A percentile compares a stretch with the other conserved stretches of the same genome.
These are phyloP conservation scores for Paxillus ammoniavirescens DNA, from an alignment of 768 basidiomycete species.

Conservation along the genomic window DNA sequence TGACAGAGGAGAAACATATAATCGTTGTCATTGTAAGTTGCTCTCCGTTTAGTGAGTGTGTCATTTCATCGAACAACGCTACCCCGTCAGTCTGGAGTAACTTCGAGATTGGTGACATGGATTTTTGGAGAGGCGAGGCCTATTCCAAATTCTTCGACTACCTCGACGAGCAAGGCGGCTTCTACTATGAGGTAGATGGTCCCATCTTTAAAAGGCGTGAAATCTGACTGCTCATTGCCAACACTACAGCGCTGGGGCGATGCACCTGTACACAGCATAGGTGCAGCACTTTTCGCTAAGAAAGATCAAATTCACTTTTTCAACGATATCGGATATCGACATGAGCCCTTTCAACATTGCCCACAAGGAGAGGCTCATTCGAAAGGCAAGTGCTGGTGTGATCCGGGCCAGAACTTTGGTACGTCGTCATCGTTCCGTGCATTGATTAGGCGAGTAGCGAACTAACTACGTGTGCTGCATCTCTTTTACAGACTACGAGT, in stretches of 20 bases:
- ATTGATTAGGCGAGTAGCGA: background rate
- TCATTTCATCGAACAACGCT: background rate
- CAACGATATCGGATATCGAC: slow-evolving; percentile 80
- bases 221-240: background rate
- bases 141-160: slow-evolving; percentile 83
- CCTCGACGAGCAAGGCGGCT: slow-evolving; percentile 80
- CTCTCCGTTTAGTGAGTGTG: background rate
- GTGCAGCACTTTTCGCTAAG: slow-evolving; percentile 69
- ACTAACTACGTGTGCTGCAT: background rate
- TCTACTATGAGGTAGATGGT: slow-evolving; percentile 79
- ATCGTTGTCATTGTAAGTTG: slow-evolving; percentile 73
- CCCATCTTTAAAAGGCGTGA: background rate
- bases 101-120: slow-evolving; percentile 86
- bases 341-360: slow-evolving; percentile 80
- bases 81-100: slow-evolving; percentile 59
- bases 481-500: slow-evolving; percentile 58
- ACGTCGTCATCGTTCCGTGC: slow-evolving; percentile 11
- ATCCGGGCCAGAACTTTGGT: slow-evolving; percentile 72
- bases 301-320: slow-evolving; percentile 83
- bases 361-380: slow-evolving; percentile 55
- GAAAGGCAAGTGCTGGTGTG: slow-evolving; percentile 68
- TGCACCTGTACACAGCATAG: slow-evolving; percentile 85
- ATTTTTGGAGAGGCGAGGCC: slow-evolving; percentile 83
- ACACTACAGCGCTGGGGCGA: slow-evolving; percentile 71
- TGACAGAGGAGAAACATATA: slow-evolving; percentile 64